These are phyloP conservation scores for Cutaneotrichosporon spelunceum DNA, from an alignment of 1,284 basidiomycete species.

Conservation along the genomic window DNA sequence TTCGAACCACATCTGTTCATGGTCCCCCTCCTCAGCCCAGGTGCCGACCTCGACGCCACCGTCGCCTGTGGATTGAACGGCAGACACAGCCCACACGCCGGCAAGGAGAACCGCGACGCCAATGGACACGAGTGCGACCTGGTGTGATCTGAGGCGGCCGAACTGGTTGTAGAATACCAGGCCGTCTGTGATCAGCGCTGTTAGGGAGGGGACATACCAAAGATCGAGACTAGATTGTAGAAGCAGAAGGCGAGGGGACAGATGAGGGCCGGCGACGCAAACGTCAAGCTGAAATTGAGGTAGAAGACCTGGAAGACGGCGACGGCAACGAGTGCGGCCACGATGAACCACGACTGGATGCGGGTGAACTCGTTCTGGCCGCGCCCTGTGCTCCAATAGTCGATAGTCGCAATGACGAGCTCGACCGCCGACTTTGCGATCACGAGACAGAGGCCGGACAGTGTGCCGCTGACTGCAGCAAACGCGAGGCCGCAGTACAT, in stretches of 20 bases:
- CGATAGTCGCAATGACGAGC: constrained; percentile 74
- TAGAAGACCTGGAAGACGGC: constrained; percentile 68
- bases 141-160: constrained; percentile 63
- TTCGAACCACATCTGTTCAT: constrained; percentile 30
- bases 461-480: constrained; percentile 83
- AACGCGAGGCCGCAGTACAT: constrained; percentile 79
- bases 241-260: constrained; percentile 95
- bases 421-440: constrained; percentile 94
- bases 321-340: constrained; percentile 40
- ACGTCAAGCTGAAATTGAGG: constrained; percentile 79
- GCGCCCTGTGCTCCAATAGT: constrained; percentile 47
- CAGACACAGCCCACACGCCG: constrained; percentile 81
- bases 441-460: constrained; percentile 87
- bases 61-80: constrained; percentile 47
- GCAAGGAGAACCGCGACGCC: constrained; percentile 77
- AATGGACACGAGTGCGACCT: constrained; percentile 70
- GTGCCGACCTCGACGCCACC: constrained; percentile 51
- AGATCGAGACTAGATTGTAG: constrained; percentile 88
- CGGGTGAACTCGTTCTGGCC: constrained; percentile 80
- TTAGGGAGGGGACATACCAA: constrained; percentile 47
- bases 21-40: constrained; percentile 49
- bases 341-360: constrained; percentile 44
- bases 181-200: constrained; percentile 52
- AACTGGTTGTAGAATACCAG: constrained; percentile 91
- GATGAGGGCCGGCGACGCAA: constrained; percentile 82